These are phyloP conservation scores for Schizothecium vesticola DNA, from an alignment of 495 filamentous ascomycete species.

Conservation along the genomic window DNA sequence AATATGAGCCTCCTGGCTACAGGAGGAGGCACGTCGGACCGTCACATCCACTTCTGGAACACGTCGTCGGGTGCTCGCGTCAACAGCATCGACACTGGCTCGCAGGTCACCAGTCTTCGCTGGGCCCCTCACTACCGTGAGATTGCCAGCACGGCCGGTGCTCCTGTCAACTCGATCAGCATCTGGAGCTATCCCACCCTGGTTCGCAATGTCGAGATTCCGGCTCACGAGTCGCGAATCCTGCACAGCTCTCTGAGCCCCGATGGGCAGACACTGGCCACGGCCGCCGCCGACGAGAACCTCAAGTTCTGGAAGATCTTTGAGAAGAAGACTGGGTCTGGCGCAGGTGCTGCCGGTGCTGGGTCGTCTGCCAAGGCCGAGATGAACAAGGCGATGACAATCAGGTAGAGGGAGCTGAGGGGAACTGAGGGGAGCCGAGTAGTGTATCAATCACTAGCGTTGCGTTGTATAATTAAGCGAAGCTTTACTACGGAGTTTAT, in stretches of 20 bases:
- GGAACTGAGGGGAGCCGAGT: neutral
- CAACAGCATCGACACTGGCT: constrained; percentile 98
- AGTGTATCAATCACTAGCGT: neutral
- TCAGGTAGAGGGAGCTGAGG: constrained; percentile 55
- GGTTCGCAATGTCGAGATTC: constrained; percentile 96
- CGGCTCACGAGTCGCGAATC: constrained; percentile 95
- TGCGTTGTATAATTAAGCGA: neutral
- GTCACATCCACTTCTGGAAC: constrained; percentile 99
- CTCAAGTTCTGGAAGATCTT: constrained; percentile 99
- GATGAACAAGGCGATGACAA: constrained; percentile 94
- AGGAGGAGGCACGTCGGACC: constrained; percentile 91
- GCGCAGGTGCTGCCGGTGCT: constrained; percentile 53
- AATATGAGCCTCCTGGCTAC: constrained; percentile 94
- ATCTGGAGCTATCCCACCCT: constrained; percentile 98
- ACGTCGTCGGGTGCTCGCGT: constrained; percentile 92
- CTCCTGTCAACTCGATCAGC: constrained; percentile 96
- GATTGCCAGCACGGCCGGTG: constrained; percentile 93
- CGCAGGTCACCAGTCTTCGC: constrained; percentile 88
- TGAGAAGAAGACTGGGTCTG: constrained; percentile 84
- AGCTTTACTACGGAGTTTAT: neutral
- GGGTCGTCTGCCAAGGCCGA: constrained; percentile 53
- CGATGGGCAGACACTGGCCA: constrained; percentile 95
- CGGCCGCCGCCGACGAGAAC: constrained; percentile 90
- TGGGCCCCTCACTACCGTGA: constrained; percentile 97
- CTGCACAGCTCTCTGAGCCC: constrained; percentile 92